Base-by-base conservation (phyloP, 2,329 filamentous ascomycete species). In the Fusarium solani-melongenae region DNA sequence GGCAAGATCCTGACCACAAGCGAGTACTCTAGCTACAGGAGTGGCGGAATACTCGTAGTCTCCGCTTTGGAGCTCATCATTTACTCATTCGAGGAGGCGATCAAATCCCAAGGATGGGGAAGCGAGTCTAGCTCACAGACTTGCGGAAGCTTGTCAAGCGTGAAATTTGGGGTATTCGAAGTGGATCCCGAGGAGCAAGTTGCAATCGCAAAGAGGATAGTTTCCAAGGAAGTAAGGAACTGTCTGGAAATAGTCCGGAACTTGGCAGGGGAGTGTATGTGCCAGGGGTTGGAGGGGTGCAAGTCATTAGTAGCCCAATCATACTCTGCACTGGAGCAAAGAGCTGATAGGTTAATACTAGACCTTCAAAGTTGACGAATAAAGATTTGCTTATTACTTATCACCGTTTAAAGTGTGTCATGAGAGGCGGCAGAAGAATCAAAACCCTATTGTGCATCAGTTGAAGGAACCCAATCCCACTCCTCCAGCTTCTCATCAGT, bases 61-160 rank as follows among this genome's bases (percentile, higher is more conserved):
- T 61, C 64, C 24, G 64, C 64, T 10, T 6, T 66, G 8, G 64
- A 66, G 10, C 44, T 66, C 3, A 44, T 66, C 27, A 29, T 66
- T 10, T 38, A n/a, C 11, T 44, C 60, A 4, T 66, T 66, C 20
- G 64, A 61, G 17, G 34, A 66, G 12, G 46, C 34, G 12, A 15
- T 62, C n/a, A 56, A 44, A 12, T 33, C 31, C 15, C 27, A 29
- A 33, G 34, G 20, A 9, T 38, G 46, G 46, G 27, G 46, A 51
- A 51, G 3, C 46, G 17, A 51, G 17, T 1, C 22, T 44, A n/a
- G 17, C 22, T 20, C 29, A 7, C 12, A n/a, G 22, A 31, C 6
- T 3, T 46, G 22, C 12, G 4, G 31, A 10, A 24, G 10, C 7
- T 14, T 66, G 27, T 59, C 64, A 15, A 22, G 27, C 33, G 17